Percentiles rank a stretch among this genome's conserved stretches.
phyloP scores from a whole-genome alignment of 129 eudicot genomes.

The Saposhnikovia divaricata region DNA sequence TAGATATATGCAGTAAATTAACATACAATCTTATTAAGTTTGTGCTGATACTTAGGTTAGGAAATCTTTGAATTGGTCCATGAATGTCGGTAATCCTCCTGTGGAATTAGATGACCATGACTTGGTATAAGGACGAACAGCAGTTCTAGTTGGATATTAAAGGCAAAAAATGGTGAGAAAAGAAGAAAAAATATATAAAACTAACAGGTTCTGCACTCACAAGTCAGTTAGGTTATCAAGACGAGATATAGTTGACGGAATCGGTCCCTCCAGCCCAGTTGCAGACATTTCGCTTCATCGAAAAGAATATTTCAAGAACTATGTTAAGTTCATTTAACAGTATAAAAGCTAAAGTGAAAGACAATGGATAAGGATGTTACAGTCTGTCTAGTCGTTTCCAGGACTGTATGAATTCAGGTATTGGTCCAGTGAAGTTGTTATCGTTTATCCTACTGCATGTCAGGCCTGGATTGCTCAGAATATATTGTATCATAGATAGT shows the following conservation, averaged over 20 bases:
- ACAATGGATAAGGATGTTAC: slow-evolving; percentile 36
- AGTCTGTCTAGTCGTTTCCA: slow-evolving; percentile 60
- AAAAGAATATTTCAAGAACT: not conserved
- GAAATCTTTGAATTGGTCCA: slow-evolving; percentile 58
- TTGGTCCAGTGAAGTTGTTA: slow-evolving; percentile 61
- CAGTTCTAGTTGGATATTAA: not conserved
- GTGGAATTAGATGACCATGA: not conserved
- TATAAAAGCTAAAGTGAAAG: not conserved
- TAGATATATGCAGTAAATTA: slow-evolving; percentile 2
- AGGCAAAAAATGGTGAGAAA: not conserved
- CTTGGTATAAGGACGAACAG: not conserved
- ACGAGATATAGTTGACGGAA: slow-evolving; percentile 56
- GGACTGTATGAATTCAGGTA: slow-evolving; percentile 66
- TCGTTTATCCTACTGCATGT: slow-evolving; percentile 75
- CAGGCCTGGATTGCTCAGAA: not conserved
- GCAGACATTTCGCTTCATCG: slow-evolving; percentile 66
- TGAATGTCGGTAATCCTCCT: slow-evolving; percentile 72
- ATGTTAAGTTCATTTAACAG: not conserved
- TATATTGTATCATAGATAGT: not conserved
- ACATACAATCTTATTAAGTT: slow-evolving; percentile 55
- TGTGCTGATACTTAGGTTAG: slow-evolving; percentile 35
- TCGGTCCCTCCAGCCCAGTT: slow-evolving; percentile 82
- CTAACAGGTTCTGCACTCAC: slow-evolving; percentile 34
- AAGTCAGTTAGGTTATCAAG: slow-evolving; percentile 38
- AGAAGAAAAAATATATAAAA: not conserved